Evolutionary conservation across 768 basidiomycete genomes (phyloP).

Genomic region (Xerocomus potaroensis): DNA sequence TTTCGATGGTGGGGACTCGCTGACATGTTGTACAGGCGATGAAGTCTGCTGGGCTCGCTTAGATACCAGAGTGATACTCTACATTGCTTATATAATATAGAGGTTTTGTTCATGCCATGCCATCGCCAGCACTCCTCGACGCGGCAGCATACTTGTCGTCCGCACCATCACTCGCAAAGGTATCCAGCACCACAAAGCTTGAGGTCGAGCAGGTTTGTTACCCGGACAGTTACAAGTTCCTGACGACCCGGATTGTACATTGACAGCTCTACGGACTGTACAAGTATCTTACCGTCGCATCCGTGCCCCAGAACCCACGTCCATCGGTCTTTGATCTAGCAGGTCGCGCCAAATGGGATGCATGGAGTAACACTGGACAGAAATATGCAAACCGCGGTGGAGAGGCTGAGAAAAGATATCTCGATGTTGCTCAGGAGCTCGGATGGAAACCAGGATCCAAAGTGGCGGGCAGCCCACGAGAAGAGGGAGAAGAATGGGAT

Average conservation of each 20-base stretch:
- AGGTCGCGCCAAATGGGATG: slow-evolving; percentile 85
- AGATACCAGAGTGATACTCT: slow-evolving; percentile 28
- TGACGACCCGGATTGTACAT: slow-evolving; percentile 21
- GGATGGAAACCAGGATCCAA: slow-evolving; percentile 56
- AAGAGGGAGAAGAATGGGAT: slow-evolving; percentile 40
- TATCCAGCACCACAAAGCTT: slow-evolving; percentile 63
- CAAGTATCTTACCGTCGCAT: slow-evolving; percentile 66
- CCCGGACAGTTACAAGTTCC: slow-evolving; percentile 11
- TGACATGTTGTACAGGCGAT: slow-evolving; percentile 51
- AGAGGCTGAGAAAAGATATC: slow-evolving; percentile 61
- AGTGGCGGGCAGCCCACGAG: slow-evolving; percentile 6
- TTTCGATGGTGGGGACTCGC: slow-evolving; percentile 1
- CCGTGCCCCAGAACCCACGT: slow-evolving; percentile 49
- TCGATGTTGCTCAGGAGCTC: slow-evolving; percentile 60
- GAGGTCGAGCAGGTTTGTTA: slow-evolving; percentile 51
- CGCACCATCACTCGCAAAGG: slow-evolving; percentile 47
- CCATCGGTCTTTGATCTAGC: slow-evolving; percentile 78
- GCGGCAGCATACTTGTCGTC: slow-evolving; percentile 65
- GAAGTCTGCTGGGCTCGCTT: slow-evolving; percentile 69
- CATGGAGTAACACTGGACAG: slow-evolving; percentile 57
- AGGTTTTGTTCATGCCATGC: slow-evolving; percentile 15
- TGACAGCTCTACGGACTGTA: slow-evolving; percentile 79
- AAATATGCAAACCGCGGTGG: slow-evolving; percentile 38
- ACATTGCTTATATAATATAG: slow-evolving; percentile 37
- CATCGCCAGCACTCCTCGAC: slow-evolving; percentile 45